Evolutionary conservation across 371 early-diverging fungal species (phyloP).

Genomic region (Synchytrium microbalum): DNA sequence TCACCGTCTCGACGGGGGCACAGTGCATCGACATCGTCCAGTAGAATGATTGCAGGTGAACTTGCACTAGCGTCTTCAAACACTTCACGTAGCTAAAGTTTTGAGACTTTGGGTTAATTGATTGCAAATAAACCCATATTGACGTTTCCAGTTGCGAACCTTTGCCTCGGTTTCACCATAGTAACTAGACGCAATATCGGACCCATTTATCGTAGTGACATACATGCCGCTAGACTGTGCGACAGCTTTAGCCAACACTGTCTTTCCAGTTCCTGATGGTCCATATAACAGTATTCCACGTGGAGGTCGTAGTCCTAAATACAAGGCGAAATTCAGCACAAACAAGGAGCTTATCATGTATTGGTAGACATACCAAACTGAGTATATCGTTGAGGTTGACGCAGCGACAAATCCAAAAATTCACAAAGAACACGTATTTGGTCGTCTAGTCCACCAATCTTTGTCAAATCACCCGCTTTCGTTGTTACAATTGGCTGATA

Average conservation of each 20-base stretch:
- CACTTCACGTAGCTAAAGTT: conserved; percentile 55
- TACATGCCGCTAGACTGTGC: conserved; percentile 75
- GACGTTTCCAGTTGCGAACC: conserved; percentile 39
- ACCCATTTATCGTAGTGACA: conserved; percentile 85
- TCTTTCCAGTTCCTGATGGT: conserved; percentile 98
- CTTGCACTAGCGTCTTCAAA: conserved; percentile 75
- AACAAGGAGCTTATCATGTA: no score
- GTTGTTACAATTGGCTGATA: no score
- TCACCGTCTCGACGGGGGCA: conserved; percentile 86
- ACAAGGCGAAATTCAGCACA: background rate
- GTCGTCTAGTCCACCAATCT: background rate
- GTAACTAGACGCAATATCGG: conserved; percentile 91
- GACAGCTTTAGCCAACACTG: conserved; percentile 84
- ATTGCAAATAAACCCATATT: background rate
- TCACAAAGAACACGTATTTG: background rate
- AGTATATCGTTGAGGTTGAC: background rate
- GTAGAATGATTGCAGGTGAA: conserved; percentile 90
- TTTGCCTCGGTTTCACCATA: conserved; percentile 95
- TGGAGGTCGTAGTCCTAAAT: conserved; percentile 63
- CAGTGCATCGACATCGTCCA: conserved; percentile 98
- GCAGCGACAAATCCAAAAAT: background rate
- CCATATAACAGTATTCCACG: conserved; percentile 96
- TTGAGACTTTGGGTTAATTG: background rate
- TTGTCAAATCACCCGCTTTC: no score
- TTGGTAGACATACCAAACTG: background rate